Base-by-base conservation (phyloP, 345 rosid genomes). In the Euphorbia lathyris region DNA sequence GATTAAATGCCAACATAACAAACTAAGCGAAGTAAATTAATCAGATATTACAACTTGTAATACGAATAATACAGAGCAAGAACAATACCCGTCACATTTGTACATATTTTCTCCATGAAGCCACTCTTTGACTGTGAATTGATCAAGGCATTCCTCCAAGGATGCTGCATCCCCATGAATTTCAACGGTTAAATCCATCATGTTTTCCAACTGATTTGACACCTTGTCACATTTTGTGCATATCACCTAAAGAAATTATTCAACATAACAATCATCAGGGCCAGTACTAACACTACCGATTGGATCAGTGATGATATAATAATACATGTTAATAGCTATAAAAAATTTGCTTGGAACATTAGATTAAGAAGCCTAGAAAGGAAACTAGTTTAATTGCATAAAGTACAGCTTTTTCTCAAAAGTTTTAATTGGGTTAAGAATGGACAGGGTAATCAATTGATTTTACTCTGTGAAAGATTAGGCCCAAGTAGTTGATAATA, bases 91-190 rank as follows among this genome's bases (percentile, higher is more conserved):
- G 16, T 96, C 99, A 77, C 99, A 96, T 74, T 84, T 89, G 79
- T 96, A 96, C 98, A 96, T 83, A 79, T 96, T 96, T 16, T 96
- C 99, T 63, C 98, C 99, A 30, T 92, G 83, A 75, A 96, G 98
- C 89, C 88, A 82, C 89, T 96, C 99, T 72, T 73, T 75, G 58
- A 58, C 87, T 52, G 99, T 90, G 73, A 89, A 96, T 65, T 92
- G 97, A 68, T 92, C 86, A 67, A 96, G 95, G 72, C 99, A 92
- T 85, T 87, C 94, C 87, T 90, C 98, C 91, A 96, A 84, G 23
- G 96, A 86, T 64, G 83, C 72, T 48, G 90, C 94, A 86, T 89
- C 89, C 14, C 99, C 99, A 72, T 90, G 97, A 58, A 92, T 96
- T 82, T 92, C 98, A 71, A 96, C 97, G 9, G 88, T 90, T 67